Base-by-base conservation (phyloP, 2,329 filamentous ascomycete genomes). In the Hymenoscyphus albidus region DNA sequence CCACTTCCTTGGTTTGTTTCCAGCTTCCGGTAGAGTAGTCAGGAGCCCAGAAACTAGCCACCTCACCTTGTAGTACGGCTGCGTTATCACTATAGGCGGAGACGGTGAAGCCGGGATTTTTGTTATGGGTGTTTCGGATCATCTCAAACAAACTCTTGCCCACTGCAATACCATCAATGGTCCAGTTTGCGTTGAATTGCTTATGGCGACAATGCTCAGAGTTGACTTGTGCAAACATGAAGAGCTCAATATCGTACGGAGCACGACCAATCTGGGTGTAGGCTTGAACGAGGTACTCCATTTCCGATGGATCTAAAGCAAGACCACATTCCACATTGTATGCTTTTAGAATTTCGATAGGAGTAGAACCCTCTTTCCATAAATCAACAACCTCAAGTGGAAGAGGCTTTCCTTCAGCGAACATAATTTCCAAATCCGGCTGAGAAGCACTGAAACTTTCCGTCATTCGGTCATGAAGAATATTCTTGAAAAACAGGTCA, bases 151-250 rank as follows among this genome's bases (percentile, higher is more conserved):
- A 83, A 70, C 89, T 94, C 75, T 90, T 85, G 57, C 86, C 83
- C 83, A 93, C 95, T 69, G 83, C 80, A 70, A 90, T 82, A 61
- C 93, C 93, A 76, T 99, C 93, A 72, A 99, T 96, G 16, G 89
- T 95, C 92, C 95, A 99, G 65, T 88, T 89, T 35, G 95, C 93
- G 77, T 99, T 99, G 85, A 99, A 99, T 72, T 96, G 91, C 81
- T 97, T 96, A 66, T 82, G 79, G 60, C 78, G 74, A 67, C 76
- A 97, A 78, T 98, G 94, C 82, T 99, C 95, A 2, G 94, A 98
- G 81, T 98, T 98, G 76, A 99, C 94, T 79, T 99, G 95, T 16
- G 94, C 94, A 77, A 98, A 99, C 95, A 98, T 98, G 83, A 98
- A 98, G 27, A 98, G 83, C 79, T 99, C 95, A 56, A 98, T 91